Conservation (phyloP, 2,329 filamentous ascomycete genomes). For the Aspergillus piperis region DNA sequence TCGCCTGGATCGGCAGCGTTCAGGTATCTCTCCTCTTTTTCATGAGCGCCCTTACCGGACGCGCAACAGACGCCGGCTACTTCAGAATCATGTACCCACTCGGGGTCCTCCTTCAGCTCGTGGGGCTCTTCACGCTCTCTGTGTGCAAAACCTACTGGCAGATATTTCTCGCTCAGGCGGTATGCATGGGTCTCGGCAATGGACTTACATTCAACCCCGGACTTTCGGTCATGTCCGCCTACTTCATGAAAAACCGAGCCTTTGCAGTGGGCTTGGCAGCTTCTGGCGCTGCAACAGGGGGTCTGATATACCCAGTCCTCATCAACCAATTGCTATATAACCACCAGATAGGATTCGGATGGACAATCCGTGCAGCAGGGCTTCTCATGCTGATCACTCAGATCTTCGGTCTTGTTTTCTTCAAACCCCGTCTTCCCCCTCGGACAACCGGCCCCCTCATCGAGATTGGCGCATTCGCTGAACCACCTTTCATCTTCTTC, state of each 20-base stretch:
- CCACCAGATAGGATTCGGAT: too few relatives aligned
- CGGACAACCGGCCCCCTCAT: constrained; percentile 54
- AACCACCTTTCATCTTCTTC: constrained; percentile 57
- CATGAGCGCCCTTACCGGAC: constrained; percentile 43
- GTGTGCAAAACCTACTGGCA: constrained; percentile 49
- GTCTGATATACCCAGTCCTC: constrained; percentile 35
- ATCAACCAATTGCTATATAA: too few relatives aligned
- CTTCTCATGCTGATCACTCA: too few relatives aligned
- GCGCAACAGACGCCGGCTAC: constrained; percentile 44
- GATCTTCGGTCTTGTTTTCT: constrained; percentile 24
- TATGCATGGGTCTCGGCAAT: constrained; percentile 45
- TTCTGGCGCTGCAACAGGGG: constrained; percentile 40
- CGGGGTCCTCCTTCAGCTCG: constrained; percentile 34
- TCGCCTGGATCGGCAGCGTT: constrained; percentile 30
- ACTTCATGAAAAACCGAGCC: constrained; percentile 43
- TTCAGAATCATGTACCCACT: constrained; percentile 30
- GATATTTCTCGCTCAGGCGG: constrained; percentile 49
- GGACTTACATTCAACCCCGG: constrained; percentile 46
- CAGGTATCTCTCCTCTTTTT: constrained; percentile 49
- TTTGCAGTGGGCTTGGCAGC: constrained; percentile 43
- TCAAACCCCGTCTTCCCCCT: constrained; percentile 7
- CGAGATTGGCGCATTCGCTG: constrained; percentile 60
- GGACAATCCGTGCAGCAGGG: too few relatives aligned
- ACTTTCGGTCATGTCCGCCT: constrained; percentile 43
- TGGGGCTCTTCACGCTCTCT: constrained; percentile 50